Evolutionary conservation across 768 basidiomycete species (phyloP), one percentile per base, ranked within the genome.

Genomic region (Tylopilus sp.): DNA sequence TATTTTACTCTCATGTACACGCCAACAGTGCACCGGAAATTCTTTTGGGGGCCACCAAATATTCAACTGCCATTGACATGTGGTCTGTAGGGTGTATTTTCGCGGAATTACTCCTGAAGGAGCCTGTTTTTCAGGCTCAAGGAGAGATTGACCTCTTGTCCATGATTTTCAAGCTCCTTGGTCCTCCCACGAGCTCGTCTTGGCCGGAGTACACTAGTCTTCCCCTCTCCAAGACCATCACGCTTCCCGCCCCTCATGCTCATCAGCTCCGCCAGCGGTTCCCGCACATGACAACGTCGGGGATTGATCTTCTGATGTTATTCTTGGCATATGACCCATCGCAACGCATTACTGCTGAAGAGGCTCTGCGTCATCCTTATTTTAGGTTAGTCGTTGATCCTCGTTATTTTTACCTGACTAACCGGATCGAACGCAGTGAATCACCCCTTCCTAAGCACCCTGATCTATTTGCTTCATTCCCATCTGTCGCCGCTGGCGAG

Each of bases 71-170:
- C 0, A 82, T 99, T 50, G 97, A 99, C 68, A 83, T 98, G 81
- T 99, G 97, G 97, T 95, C 92, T 44, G 92, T 97, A 10, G 97
- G 97, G 8, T 99, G 97, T 75, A 98, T 99, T 58, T 98, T 98
- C 63, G 95, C 91, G 13, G 97, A 99, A 68, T 76, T 99, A 43
- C 82, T 99, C 61, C 76, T 95, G 59, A 94, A 94, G 57, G 93
- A 97, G 68, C 93, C 97, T 3, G 75, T 98, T n/a, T 93, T 98
- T 67, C 95, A 95, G 71, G 94, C 95, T n/a, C 88, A 95, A 63
- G 85, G 85, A 35, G 97, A 99, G 67, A 75, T 95, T 13, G 95
- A 99, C 63, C 83, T 98, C 55, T 75, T 98, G 43, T 81, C 82
- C 44, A 89, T 91, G 85, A 95, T 98, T 47, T 95, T 97, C 76